Percentiles rank a stretch among this genome's conserved stretches.
phyloP scores from a whole-genome alignment of 768 basidiomycete genomes.

The Infundibulicybe gibba region DNA sequence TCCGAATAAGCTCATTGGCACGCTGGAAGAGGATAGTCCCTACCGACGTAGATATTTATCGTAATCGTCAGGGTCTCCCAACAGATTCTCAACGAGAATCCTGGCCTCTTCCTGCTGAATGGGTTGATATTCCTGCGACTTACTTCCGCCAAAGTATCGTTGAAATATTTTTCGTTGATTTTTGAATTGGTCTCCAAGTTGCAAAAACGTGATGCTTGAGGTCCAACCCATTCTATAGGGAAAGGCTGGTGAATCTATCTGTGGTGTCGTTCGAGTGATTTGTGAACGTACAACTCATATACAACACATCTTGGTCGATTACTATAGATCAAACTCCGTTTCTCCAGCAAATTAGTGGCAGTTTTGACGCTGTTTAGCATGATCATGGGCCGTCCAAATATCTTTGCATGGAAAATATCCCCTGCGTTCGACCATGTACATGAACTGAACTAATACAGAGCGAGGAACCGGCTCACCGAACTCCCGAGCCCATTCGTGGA shows the following conservation, averaged over 20 bases:
- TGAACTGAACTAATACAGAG: not conserved
- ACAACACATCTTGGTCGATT: constrained; percentile 13
- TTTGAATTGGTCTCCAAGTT: constrained; percentile 11
- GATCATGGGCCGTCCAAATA: constrained; percentile 22
- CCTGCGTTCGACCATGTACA: constrained; percentile 8
- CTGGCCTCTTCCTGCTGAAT: constrained; percentile 8
- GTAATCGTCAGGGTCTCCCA: not conserved
- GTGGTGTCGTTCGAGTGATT: constrained; percentile 2
- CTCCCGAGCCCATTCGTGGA: constrained; percentile 21
- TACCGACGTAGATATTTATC: not conserved
- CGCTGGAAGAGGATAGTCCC: too few relatives aligned
- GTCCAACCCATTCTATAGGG: constrained; percentile 10
- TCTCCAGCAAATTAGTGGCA: constrained; percentile 23
- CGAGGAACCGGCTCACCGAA: constrained; percentile 15
- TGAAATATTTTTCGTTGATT: constrained; percentile 13
- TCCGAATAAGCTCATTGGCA: not conserved
- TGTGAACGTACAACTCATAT: constrained; percentile 13
- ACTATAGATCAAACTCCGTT: constrained; percentile 21
- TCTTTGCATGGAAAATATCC: constrained; percentile 15
- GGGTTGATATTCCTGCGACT: constrained; percentile 1
- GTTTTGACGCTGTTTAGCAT: constrained; percentile 17
- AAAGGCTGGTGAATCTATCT: not conserved
- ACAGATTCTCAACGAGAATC: constrained; percentile 2
- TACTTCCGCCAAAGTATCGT: constrained; percentile 4
- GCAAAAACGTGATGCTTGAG: constrained; percentile 8